Conservation (phyloP, 1,284 basidiomycete genomes). For the Coniferiporia weirii region DNA sequence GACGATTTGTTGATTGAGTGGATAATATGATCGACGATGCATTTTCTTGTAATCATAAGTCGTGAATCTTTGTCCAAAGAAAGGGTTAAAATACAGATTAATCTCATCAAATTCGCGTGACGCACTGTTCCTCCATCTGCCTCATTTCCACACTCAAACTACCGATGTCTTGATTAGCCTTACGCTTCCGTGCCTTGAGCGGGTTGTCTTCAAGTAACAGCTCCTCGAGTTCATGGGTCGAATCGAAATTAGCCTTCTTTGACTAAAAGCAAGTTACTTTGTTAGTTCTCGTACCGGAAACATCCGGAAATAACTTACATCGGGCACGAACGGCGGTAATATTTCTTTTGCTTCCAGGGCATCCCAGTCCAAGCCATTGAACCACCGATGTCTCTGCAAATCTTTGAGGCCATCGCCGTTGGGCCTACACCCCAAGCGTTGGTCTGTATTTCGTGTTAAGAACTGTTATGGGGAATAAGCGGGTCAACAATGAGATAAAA, state of each 20-base stretch:
- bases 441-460: constrained; percentile 58
- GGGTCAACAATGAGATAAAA: not conserved
- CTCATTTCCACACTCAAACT: constrained; percentile 86
- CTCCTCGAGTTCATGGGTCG: constrained; percentile 98
- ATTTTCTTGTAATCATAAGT: constrained; percentile 83
- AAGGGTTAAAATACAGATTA: not conserved
- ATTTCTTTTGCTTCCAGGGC: constrained; percentile 78
- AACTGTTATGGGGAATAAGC: constrained; percentile 66
- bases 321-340: constrained; percentile 86
- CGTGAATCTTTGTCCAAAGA: constrained; percentile 49
- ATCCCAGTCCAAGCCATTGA: constrained; percentile 82
- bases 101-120: constrained; percentile 19
- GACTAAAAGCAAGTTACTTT: constrained; percentile 43
- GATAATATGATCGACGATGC: constrained; percentile 79
- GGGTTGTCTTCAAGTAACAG: constrained; percentile 95
- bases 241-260: constrained; percentile 98
- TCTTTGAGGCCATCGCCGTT: constrained; percentile 76
- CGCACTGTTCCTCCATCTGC: constrained; percentile 97
- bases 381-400: constrained; percentile 83
- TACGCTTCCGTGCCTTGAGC: constrained; percentile 89
- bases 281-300: constrained; percentile 5
- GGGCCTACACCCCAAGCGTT: constrained; percentile 78
- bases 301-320: constrained; percentile 50
- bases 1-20: constrained; percentile 65
- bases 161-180: constrained; percentile 79